These are phyloP conservation scores for Zygoascus biomembranicola DNA, from an alignment of 805 yeast species.

Conservation along the genomic window DNA sequence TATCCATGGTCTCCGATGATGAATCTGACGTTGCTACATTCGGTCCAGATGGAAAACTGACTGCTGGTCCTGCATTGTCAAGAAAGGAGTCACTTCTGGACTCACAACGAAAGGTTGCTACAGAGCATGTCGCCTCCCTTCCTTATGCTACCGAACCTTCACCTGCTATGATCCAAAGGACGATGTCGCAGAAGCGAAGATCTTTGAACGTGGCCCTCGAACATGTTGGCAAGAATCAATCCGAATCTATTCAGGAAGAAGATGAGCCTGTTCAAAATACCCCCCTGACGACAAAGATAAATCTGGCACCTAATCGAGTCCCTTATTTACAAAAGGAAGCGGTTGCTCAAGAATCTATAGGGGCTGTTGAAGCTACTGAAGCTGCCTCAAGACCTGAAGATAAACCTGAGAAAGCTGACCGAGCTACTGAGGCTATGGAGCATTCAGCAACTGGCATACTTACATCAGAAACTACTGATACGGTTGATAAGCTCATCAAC, in stretches of 20 bases:
- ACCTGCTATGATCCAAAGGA: slow-evolving; percentile 14
- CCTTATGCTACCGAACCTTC: slow-evolving; percentile 11
- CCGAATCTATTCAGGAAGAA: neutral
- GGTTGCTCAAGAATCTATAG: neutral
- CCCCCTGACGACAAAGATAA: neutral
- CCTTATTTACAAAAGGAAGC: neutral
- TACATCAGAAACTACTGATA: neutral
- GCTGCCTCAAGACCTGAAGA: neutral
- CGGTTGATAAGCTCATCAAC: neutral
- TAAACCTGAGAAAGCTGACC: neutral
- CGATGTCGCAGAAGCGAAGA: slow-evolving; percentile 17
- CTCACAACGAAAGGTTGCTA: slow-evolving; percentile 23
- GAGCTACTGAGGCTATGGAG: neutral
- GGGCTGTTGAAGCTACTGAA: neutral
- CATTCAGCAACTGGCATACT: neutral
- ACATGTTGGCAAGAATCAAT: slow-evolving; percentile 3
- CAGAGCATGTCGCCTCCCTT: slow-evolving; percentile 14
- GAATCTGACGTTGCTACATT: neutral
- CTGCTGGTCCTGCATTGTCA: slow-evolving; percentile 10
- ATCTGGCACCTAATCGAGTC: neutral
- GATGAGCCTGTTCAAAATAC: neutral
- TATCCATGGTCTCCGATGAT: neutral
- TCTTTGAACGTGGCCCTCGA: slow-evolving; percentile 14
- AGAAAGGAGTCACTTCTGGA: slow-evolving; percentile 29
- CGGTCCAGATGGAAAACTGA: neutral